Evolutionary conservation across 2,329 filamentous ascomycete species (phyloP).

Genomic region (Chaetomium sp.): DNA sequence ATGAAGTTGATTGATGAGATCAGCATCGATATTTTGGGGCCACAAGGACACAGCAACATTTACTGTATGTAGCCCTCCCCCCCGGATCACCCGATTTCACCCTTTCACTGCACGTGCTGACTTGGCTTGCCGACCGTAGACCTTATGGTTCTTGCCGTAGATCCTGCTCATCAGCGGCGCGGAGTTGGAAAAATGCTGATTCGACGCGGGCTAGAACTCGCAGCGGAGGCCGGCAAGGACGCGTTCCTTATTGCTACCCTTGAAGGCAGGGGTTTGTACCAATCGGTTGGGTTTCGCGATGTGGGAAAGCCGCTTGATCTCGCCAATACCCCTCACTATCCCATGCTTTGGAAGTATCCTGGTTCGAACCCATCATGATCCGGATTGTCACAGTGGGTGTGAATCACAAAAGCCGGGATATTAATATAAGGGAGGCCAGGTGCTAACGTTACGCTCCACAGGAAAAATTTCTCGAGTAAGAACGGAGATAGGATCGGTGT

Average conservation of each 20-base stretch:
- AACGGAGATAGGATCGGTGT: no score
- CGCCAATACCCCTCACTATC: conserved; percentile 1
- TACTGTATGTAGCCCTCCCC: conserved; percentile 15
- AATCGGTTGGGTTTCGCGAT: conserved; percentile 19
- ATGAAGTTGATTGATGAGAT: neutral
- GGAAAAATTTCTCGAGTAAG: no score
- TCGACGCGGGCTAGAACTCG: conserved; percentile 21
- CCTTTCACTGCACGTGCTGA: neutral
- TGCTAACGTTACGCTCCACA: no score
- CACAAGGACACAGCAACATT: conserved; percentile 15
- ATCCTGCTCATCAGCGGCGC: conserved; percentile 24
- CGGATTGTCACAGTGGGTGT: neutral
- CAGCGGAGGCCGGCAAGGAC: conserved; percentile 13
- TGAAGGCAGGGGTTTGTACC: conserved; percentile 22
- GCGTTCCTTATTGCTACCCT: conserved; percentile 20
- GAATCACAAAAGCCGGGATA: no score
- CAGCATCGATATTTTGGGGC: conserved; percentile 9
- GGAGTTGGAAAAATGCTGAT: conserved; percentile 24
- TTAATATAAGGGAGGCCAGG: no score
- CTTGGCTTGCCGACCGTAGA: conserved; percentile 12
- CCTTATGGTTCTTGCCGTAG: conserved; percentile 21
- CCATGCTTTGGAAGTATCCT: conserved; percentile 19
- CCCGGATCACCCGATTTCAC: neutral
- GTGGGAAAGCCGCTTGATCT: conserved; percentile 7
- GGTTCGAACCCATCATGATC: neutral